Percentiles rank a stretch among this genome's conserved stretches.
Evolutionary conservation across 2,329 filamentous ascomycete species (phyloP).

Genomic region (Colletotrichum echinochloae): DNA sequence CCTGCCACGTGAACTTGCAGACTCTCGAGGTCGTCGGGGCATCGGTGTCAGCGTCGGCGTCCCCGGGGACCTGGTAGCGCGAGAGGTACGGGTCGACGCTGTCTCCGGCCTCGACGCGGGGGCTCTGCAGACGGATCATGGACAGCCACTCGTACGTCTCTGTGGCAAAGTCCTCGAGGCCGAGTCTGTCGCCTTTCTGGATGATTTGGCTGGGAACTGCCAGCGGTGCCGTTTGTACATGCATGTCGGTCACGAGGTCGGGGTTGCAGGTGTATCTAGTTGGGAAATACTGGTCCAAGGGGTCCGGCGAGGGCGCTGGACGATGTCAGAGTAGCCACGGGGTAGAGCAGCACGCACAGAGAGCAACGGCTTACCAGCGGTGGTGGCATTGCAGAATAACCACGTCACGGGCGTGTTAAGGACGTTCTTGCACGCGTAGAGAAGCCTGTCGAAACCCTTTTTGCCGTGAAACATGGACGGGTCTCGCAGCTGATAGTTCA

Average conservation of each 20-base stretch:
- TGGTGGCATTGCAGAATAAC: conserved; percentile 77
- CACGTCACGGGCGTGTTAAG: conserved; percentile 76
- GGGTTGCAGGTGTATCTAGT: conserved; percentile 55
- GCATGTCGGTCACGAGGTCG: conserved; percentile 45
- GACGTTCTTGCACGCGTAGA: conserved; percentile 84
- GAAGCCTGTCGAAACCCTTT: conserved; percentile 82
- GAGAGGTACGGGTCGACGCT: conserved; percentile 76
- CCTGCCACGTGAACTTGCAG: conserved; percentile 69
- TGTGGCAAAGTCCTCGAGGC: conserved; percentile 72
- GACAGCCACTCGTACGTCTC: conserved; percentile 82
- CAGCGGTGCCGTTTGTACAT: conserved; percentile 49
- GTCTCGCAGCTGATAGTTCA: conserved; percentile 80
- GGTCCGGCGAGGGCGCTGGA: conserved; percentile 61
- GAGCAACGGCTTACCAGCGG: conserved; percentile 52
- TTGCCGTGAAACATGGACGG: conserved; percentile 86
- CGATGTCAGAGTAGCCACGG: conserved; percentile 43
- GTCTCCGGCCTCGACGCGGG: conserved; percentile 69
- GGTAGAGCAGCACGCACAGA: conserved; percentile 13
- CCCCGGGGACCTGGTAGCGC: conserved; percentile 70
- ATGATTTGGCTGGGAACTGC: conserved; percentile 46
- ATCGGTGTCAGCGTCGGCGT: conserved; percentile 36
- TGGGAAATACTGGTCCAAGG: conserved; percentile 60
- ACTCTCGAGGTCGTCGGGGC: conserved; percentile 48
- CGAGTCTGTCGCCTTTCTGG: conserved; percentile 54
- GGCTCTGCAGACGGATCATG: conserved; percentile 73